These are phyloP conservation scores for Malus sylvestris DNA, from an alignment of 306 rosid species.

Conservation along the genomic window DNA sequence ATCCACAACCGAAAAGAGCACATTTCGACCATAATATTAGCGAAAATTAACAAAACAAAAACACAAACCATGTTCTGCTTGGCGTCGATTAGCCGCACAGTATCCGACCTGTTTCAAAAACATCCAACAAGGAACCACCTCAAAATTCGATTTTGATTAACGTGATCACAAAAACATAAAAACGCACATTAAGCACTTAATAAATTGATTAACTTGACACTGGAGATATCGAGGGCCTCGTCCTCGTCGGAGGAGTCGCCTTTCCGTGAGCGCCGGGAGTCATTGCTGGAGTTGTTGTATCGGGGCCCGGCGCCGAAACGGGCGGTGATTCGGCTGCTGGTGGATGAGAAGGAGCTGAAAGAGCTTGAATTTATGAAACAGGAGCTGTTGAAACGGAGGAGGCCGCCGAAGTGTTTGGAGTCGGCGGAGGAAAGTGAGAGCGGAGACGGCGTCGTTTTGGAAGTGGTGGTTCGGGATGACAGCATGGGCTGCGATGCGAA, in stretches of 20 bases:
- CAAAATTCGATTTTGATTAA: not conserved
- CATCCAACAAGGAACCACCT: constrained; percentile 12
- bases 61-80: constrained; percentile 72
- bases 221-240: constrained; percentile 52
- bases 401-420: constrained; percentile 47
- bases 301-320: constrained; percentile 56
- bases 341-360: constrained; percentile 17
- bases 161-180: not conserved
- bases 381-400: constrained; percentile 25
- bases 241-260: constrained; percentile 43
- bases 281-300: constrained; percentile 16
- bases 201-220: constrained; percentile 34
- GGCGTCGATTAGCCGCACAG: constrained; percentile 83
- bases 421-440: constrained; percentile 28
- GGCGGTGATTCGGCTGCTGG: constrained; percentile 26
- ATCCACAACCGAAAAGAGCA: not conserved
- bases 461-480: constrained; percentile 1
- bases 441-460: constrained; percentile 19
- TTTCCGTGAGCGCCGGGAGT: constrained; percentile 25
- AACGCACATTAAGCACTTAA: not conserved
- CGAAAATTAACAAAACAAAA: not conserved
- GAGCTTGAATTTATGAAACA: constrained; percentile 20
- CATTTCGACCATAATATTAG: too few species aligned
- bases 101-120: constrained; percentile 59
- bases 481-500: constrained; percentile 39